Percentiles rank a stretch among this genome's conserved stretches.
These are phyloP conservation scores for Pythium insidiosum DNA, from an alignment of 352 stramenopile species.

Conservation along the genomic window DNA sequence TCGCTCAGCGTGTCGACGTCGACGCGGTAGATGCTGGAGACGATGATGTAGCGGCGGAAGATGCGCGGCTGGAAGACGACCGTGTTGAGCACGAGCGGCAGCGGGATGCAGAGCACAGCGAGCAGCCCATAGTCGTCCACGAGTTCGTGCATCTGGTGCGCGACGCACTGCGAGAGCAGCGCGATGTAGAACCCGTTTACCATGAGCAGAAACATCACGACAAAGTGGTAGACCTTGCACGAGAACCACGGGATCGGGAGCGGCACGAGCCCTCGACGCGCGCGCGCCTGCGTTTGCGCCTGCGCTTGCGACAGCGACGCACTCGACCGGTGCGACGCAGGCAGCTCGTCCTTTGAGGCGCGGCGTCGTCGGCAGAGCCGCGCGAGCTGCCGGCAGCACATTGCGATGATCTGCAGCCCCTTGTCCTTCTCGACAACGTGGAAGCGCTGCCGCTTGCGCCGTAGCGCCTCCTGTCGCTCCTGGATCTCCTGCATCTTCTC, in stretches of 20 bases:
- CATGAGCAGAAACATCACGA: conserved; percentile 6
- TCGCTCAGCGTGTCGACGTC: conserved; percentile 9
- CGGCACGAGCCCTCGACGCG: conserved; percentile 9
- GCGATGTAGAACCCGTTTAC: conserved; percentile 14
- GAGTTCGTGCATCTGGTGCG: conserved; percentile 8
- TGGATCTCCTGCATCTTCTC: conserved; percentile 14
- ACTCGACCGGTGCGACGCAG: no score
- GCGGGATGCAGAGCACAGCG: no score
- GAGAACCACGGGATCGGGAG: conserved; percentile 7
- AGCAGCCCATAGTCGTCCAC: background rate
- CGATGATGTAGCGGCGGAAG: conserved; percentile 7
- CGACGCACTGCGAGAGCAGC: conserved; percentile 7
- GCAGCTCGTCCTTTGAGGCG: no score
- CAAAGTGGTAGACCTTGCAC: background rate
- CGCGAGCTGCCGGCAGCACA: conserved; percentile 4
- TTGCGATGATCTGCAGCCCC: conserved; percentile 7
- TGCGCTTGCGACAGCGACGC: background rate
- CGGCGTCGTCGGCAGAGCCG: conserved; percentile 5
- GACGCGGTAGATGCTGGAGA: conserved; percentile 11
- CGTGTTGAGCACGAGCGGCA: conserved; percentile 15
- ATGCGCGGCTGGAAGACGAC: conserved; percentile 9
- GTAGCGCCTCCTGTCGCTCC: conserved; percentile 4
- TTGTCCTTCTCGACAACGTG: conserved; percentile 5
- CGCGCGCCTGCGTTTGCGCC: background rate
- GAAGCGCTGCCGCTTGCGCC: background rate